Evolutionary conservation across 805 yeast species (phyloP).

Genomic region (Barnettozyma salicaria): DNA sequence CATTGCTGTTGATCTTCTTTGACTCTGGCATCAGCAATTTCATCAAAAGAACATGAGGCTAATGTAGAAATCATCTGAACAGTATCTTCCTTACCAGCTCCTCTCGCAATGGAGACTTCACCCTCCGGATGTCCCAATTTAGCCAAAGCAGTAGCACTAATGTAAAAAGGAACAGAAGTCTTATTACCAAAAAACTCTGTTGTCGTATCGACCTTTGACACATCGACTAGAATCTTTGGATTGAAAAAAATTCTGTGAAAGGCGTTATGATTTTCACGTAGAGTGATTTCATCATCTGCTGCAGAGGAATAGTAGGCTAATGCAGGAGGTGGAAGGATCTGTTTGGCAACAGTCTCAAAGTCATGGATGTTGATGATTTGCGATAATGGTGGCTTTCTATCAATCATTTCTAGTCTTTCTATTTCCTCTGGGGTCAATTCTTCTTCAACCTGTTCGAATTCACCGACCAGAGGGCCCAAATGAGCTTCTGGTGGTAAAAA

Average conservation of each 20-base stretch:
- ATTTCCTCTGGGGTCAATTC: slow-evolving; percentile 32
- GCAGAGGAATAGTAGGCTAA: slow-evolving; percentile 94
- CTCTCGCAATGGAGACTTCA: slow-evolving; percentile 77
- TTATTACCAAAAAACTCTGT: slow-evolving; percentile 72
- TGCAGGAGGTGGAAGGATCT: slow-evolving; percentile 69
- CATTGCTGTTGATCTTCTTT: slow-evolving; percentile 70
- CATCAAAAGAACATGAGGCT: slow-evolving; percentile 85
- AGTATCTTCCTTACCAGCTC: slow-evolving; percentile 64
- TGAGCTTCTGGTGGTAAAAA: slow-evolving; percentile 53
- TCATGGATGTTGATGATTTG: slow-evolving; percentile 75
- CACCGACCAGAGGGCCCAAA: slow-evolving; percentile 48
- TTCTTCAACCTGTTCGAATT: slow-evolving; percentile 32
- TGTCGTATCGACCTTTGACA: slow-evolving; percentile 58
- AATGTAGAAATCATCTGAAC: slow-evolving; percentile 92
- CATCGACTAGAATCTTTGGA: slow-evolving; percentile 80
- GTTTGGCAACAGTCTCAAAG: slow-evolving; percentile 80
- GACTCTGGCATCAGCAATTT: slow-evolving; percentile 64
- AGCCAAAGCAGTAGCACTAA: slow-evolving; percentile 89
- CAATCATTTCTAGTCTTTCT: slow-evolving; percentile 36
- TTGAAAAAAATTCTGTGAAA: slow-evolving; percentile 84
- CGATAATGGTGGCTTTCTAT: slow-evolving; percentile 59
- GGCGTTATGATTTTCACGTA: slow-evolving; percentile 87
- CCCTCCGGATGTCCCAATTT: slow-evolving; percentile 92
- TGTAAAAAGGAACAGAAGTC: slow-evolving; percentile 74
- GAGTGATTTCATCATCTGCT: slow-evolving; percentile 85